phyloP scores from a whole-genome alignment of 1,139 yeast species.

The Petasospora fabianii region DNA sequence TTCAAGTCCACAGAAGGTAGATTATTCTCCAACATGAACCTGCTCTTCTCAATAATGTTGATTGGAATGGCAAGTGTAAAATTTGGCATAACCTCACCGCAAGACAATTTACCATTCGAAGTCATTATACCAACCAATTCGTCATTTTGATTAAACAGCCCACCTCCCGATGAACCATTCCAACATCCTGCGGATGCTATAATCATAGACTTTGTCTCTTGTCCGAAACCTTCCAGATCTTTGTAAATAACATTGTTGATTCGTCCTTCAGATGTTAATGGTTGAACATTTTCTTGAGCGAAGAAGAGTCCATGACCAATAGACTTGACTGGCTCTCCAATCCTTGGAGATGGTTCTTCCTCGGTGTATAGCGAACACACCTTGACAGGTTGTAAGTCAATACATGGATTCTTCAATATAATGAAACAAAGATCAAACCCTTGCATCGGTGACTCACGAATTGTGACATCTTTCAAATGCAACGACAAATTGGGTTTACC shows the following conservation, averaged over 20 bases:
- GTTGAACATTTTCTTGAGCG: conserved; percentile 8
- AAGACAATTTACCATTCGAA: conserved; percentile 49
- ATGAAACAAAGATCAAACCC: conserved; percentile 41
- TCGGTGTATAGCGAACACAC: conserved; percentile 6
- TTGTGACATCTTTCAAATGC: conserved; percentile 18
- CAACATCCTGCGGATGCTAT: conserved; percentile 63
- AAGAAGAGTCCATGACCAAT: conserved; percentile 58
- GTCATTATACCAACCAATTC: conserved; percentile 56
- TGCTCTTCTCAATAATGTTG: conserved; percentile 25
- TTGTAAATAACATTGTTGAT: conserved; percentile 17
- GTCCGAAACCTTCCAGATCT: conserved; percentile 40
- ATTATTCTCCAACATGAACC: conserved; percentile 16
- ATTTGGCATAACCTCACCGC: conserved; percentile 41
- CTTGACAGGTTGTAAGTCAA: conserved; percentile 13
- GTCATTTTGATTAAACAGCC: conserved; percentile 38
- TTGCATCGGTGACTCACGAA: conserved; percentile 30
- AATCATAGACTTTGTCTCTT: conserved; percentile 36
- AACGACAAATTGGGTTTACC: conserved; percentile 7
- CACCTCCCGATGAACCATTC: conserved; percentile 81
- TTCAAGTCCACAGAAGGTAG: conserved; percentile 16
- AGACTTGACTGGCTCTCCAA: conserved; percentile 42
- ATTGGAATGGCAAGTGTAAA: conserved; percentile 44
- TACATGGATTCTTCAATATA: conserved; percentile 18
- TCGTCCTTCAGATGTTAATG: conserved; percentile 26
- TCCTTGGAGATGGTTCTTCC: conserved; percentile 7